Percentiles rank a stretch among this genome's conserved stretches.
Conservation (phyloP, 1,284 basidiomycete genomes). For the Rhodotorula sp. region DNA sequence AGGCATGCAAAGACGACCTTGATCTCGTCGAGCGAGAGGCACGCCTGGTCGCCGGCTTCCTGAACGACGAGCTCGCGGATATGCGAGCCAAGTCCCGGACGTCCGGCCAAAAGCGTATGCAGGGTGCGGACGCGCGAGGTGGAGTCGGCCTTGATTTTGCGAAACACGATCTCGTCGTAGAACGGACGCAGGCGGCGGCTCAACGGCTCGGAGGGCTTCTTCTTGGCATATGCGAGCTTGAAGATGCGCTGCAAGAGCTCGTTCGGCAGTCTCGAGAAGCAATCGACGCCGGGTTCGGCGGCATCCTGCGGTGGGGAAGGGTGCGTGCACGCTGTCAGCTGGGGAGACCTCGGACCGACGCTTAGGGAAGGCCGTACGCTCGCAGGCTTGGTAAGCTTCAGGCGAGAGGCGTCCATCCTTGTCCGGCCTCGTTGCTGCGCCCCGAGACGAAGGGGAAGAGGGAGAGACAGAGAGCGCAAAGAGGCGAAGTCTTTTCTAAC, state of each 20-base stretch:
- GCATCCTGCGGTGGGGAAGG: too few relatives aligned
- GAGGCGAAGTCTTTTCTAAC: too few relatives aligned
- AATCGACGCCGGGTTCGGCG: not conserved
- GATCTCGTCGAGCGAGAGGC: not conserved
- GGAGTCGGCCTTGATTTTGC: not conserved
- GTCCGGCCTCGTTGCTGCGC: too few relatives aligned
- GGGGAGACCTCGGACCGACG: too few relatives aligned
- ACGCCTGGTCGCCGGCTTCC: not conserved
- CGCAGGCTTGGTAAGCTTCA: too few relatives aligned
- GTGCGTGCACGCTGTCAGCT: too few relatives aligned
- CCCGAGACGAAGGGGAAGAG: too few relatives aligned
- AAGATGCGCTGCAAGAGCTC: not conserved
- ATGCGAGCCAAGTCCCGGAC: not conserved
- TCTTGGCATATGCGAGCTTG: not conserved
- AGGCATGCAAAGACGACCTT: not conserved
- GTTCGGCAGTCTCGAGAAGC: not conserved
- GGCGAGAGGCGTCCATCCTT: too few relatives aligned
- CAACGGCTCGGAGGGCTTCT: not conserved
- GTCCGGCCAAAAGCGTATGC: not conserved
- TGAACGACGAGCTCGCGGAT: not conserved
- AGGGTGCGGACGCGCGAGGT: not conserved
- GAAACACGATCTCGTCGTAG: not conserved
- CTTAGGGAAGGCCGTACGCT: too few relatives aligned
- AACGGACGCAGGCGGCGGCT: not conserved
- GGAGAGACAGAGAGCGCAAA: too few relatives aligned